phyloP scores from a whole-genome alignment of 1,139 yeast species.

The Pichia sp. region DNA sequence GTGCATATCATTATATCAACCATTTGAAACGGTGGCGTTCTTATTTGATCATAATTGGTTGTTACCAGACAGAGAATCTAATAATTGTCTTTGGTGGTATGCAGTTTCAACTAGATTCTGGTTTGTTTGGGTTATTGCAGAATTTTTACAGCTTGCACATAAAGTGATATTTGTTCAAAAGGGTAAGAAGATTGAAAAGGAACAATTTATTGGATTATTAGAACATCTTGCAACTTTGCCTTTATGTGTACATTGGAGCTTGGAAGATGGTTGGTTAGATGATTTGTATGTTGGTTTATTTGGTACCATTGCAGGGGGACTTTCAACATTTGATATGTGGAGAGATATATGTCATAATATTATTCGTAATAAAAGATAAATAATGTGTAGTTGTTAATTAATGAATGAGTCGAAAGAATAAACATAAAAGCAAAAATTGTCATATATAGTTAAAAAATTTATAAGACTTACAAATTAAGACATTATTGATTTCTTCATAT shows the following conservation, averaged over 20 bases:
- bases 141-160: constrained; percentile 26
- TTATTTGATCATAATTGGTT: constrained; percentile 51
- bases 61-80: constrained; percentile 34
- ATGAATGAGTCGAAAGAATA: not conserved
- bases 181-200: constrained; percentile 7
- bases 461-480: no score
- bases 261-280: constrained; percentile 46
- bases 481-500: not conserved
- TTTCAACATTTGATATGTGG: constrained; percentile 23
- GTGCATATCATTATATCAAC: constrained; percentile 33
- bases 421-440: not conserved
- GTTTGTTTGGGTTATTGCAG: constrained; percentile 47
- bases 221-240: constrained; percentile 42
- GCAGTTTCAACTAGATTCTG: constrained; percentile 49
- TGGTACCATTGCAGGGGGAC: constrained; percentile 28
- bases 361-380: not conserved
- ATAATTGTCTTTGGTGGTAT: constrained; percentile 21
- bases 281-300: constrained; percentile 29
- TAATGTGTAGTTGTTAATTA: not conserved
- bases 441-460: not conserved
- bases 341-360: constrained; percentile 11
- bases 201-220: constrained; percentile 16
- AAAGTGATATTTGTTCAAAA: not conserved
- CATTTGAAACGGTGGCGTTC: constrained; percentile 55
- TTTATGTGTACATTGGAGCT: constrained; percentile 53